Evolutionary conservation across 1,284 basidiomycete species (phyloP), one percentile per base, ranked within the genome.

Genomic region (Cutaneotrichosporon spelunceum): DNA sequence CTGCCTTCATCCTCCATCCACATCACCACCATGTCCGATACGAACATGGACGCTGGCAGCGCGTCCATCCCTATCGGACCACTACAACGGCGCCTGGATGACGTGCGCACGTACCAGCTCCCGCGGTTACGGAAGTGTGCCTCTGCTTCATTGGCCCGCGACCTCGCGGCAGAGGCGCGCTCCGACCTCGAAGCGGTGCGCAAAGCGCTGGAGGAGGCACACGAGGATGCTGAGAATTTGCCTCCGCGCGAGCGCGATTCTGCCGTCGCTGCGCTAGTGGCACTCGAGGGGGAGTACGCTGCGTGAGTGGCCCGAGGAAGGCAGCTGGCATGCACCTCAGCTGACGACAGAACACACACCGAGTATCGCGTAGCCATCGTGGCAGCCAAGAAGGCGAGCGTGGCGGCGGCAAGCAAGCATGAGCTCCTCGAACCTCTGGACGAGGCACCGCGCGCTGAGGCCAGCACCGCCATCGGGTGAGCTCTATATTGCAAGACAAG

Each of bases 81-180:
- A 3, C 76, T 87, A 3, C 79, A 83, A 50, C 80, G 89, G 42
- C 83, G 85, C 6, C 80, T 85, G 63, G 82, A 78, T 6, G 89
- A 92, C 74, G 75, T 94, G 8, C 70, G 80, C 5, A 81, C 85
- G 10, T 86, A 86, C 69, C 89, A 91, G 74, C 83, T 95, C 42
- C 88, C 90, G 0, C 84, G 89, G 6, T 80, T 94, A 54, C 81
- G 82, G 9, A 73, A 79, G 53, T 92, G 88, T 72, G 79, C 76
- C 13, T 86, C 90, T 2, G 76, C 89, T 6, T 73, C 82, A 0
- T 72, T 85, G 6, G 90, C 93, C 68, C 87, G 90, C 71, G 84
- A 85, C 56, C 82, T 89, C 56, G 85, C 86, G 0, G 84, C 85
- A 3, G 90, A 91, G 72, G 75, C 93, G 60, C 82, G 88, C 34